Evolutionary conservation across 2,329 filamentous ascomycete species (phyloP).

Genomic region (Curvularia hawaiiensis): DNA sequence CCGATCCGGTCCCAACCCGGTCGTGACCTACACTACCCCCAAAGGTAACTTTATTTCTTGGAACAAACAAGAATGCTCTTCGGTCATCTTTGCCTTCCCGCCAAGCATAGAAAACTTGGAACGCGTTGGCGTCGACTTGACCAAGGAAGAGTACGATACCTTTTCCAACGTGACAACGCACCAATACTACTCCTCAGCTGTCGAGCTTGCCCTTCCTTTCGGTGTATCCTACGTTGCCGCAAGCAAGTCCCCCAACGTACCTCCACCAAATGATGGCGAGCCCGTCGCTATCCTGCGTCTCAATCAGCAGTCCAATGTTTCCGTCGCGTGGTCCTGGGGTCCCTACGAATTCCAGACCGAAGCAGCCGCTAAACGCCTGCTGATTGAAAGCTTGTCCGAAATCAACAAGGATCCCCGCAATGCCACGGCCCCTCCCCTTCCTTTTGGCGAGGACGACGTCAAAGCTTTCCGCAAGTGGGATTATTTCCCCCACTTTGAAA

Average conservation of each 20-base stretch:
- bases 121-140: conserved; percentile 40
- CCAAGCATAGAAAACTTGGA: conserved; percentile 43
- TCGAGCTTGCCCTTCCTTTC: conserved; percentile 43
- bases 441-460: conserved; percentile 31
- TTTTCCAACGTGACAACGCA: conserved; percentile 41
- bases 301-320: conserved; percentile 35
- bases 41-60: conserved; percentile 37
- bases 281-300: conserved; percentile 45
- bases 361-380: conserved; percentile 29
- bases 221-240: conserved; percentile 44
- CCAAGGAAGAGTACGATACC: conserved; percentile 39
- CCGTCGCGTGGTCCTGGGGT: conserved; percentile 47
- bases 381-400: conserved; percentile 38
- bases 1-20: conserved; percentile 40
- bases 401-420: conserved; percentile 48
- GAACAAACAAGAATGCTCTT: conserved; percentile 43
- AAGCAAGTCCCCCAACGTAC: conserved; percentile 26
- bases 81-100: conserved; percentile 45
- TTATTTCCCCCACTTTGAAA: conserved; percentile 47
- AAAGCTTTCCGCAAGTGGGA: conserved; percentile 47
- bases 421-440: conserved; percentile 24
- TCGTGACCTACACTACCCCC: conserved; percentile 39
- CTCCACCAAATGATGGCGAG: conserved; percentile 42
- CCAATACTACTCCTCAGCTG: conserved; percentile 46
- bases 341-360: conserved; percentile 42